Evolutionary conservation across 352 stramenopile species (phyloP), one percentile per base, ranked within the genome.

Genomic region (Phytophthora pistaciae): DNA sequence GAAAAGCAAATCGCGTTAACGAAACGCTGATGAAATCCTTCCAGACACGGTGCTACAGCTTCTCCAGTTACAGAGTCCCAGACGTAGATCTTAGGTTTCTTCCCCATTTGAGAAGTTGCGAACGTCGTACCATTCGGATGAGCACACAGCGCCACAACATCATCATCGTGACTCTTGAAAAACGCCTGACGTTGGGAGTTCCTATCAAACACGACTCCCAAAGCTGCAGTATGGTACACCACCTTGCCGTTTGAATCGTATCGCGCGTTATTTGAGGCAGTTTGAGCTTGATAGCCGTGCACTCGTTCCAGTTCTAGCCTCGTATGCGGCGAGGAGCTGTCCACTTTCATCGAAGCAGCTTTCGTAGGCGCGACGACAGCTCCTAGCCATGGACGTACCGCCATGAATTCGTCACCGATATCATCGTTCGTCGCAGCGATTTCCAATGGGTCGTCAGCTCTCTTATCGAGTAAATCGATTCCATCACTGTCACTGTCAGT

Each of bases 381-480:
- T 8, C 91, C 92, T 7, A 97, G 56, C 89, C 91, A 98, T 4
- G 91, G 92, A 52, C 95, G 95, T 10, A 97, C 86, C 7, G 92
- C 91, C 91, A 97, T 95, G 42, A 98, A 98, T 65, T 97, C 88
- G 64, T 97, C 91, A 0, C 91, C 91, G 21, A 85, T 69, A 20
- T 88, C 78, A 5, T 87, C 79, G 2, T 74, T 73, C 1, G 53
- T 57, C 23, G 68, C 62, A 3, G 59, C 69, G 2, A 79, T 54
- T 14, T 73, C 63, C n/a, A 85, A 72, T 7, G 74, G 56, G 66
- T 85, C 73, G 38, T 70, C 75, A 18, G 68, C 56, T 60, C 70
- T 70, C 31, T 55, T 60, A 40, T 27, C 65, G 18, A 65, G 20
- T 38, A 77, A 21, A 10, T 72, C 46, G 21, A 74, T 55, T 18